Base-by-base conservation (phyloP, 306 rosid genomes). In the Lathyrus tuberosus region DNA sequence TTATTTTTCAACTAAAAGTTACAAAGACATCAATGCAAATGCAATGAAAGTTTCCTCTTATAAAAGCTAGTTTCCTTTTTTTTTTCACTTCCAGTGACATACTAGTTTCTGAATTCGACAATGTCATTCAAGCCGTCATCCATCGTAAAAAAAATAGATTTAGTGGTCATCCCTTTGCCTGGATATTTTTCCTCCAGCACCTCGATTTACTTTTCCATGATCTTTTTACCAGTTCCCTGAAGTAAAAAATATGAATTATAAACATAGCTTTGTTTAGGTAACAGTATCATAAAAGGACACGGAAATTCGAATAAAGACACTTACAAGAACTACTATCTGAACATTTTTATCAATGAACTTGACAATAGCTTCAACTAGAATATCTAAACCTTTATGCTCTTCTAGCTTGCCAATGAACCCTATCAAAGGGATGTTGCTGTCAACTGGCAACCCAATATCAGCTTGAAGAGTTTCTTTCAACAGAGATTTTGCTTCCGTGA, bases 361-460 rank as follows among this genome's bases (percentile, higher is more conserved):
- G 0, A 88, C 80, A 76, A 94, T 87, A 7, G 97, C 97, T 65
- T 81, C 97, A 44, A 65, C 85, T 2, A 94, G 89, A 77, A 94
- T 91, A 84, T 94, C 99, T 1, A 97, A 87, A 77, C 99, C 99
- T 82, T 94, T 94, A 76, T 94, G 99, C 88, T 94, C 99, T 78
- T 94, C 97, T 12, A 94, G 92, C 71, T 97, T 88, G 41, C 99
- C 99, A 18, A 94, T 86, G 78, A 94, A 94, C 47, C 96, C 94
- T 28, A 91, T 81, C 75, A 94, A 37, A n/a, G 99, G 99, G 69
- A 91, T 78, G 60, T 68, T 64, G 74, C 71, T 80, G 77, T 89
- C 95, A 22, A 94, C 88, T 1, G 99, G 99, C 76, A 94, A 81
- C 22, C 99, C 97, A 56, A 84, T 84, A 78, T 91, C 96, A 6